Evolutionary conservation across 108 stramenopile genomes (phyloP), one percentile per base, ranked within the genome.

Genomic region (Cyclotella choctawhatcheeana): DNA sequence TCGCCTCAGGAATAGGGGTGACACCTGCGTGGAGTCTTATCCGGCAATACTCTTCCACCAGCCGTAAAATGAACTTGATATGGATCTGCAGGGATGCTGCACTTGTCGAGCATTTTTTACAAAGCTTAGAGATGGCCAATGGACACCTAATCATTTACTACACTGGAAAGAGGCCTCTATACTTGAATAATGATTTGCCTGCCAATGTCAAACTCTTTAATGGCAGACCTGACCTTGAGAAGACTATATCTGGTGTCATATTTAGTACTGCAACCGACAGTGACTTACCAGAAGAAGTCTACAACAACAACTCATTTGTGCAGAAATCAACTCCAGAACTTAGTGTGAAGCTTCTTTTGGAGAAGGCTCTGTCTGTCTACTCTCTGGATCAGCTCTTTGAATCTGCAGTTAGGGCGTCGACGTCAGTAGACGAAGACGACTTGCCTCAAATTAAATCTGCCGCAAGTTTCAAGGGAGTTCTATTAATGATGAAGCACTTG

Each of bases 1-100:
- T 81, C 2, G 75, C 80, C 17, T 71, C 75, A 29, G 80, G 80
- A 7, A 81, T 81, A 24, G 80, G 75, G 29, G 71, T 81, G 2
- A 81, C 80, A 24, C 80, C 80, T 22, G 67, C 75, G 3, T 53
- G 76, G 20, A 55, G 50, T 29, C 18, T 81, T 17, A 76, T 81
- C 59, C 58, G 71, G 26, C 64, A 76, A 29, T 71, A 76, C 44
- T 55, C 64, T 18, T 48, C 24, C 6, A 76, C 80, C n/a, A 54
- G 40, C 32, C 69, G 80, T 32, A 62, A 68, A 22, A 32, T 76
- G 35, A 81, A 81, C 27, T 34, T 81, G 32, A 53, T 81, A 14
- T 81, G 80, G 80, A 74, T 81, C 18, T 76, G 74, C 43, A 44
- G 80, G 18, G 80, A 81, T 58, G 67, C 80, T 34, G 74, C 62